Evolutionary conservation across 495 filamentous ascomycete genomes (phyloP).

Genomic region (Lasiosphaeria miniovina): DNA sequence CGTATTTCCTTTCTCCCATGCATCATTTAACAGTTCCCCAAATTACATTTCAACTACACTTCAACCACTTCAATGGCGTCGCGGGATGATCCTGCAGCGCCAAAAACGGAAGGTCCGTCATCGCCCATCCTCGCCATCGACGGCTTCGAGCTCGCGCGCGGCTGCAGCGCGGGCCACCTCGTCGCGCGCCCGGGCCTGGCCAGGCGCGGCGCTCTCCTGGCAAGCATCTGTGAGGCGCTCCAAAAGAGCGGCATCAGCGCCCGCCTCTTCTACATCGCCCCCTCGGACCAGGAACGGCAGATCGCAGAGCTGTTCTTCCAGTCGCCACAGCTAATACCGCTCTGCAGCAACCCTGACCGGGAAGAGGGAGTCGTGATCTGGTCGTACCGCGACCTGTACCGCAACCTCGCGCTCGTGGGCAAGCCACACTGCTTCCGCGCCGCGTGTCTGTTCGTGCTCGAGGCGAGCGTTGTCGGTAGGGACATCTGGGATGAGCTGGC

Average conservation of each 20-base stretch:
- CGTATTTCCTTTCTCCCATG: no score
- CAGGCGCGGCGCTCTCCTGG: not conserved
- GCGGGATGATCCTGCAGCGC: no score
- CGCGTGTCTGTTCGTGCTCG: not conserved
- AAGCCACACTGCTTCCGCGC: not conserved
- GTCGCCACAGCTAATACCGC: not conserved
- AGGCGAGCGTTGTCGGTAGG: not conserved
- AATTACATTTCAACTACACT: no score
- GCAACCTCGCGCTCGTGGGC: not conserved
- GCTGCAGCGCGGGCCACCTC: not conserved
- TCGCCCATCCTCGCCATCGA: not conserved
- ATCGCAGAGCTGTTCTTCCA: not conserved
- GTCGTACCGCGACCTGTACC: not conserved
- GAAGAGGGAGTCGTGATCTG: not conserved
- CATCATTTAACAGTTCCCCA: no score
- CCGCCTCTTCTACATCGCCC: not conserved
- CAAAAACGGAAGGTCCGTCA: no score
- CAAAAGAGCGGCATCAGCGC: not conserved
- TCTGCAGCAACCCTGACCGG: not conserved
- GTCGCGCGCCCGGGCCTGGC: not conserved
- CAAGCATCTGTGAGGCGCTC: not conserved
- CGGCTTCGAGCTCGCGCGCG: not conserved
- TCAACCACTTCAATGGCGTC: no score
- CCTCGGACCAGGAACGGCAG: not conserved
- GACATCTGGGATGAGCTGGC: not conserved